Conservation (phyloP, 2,329 filamentous ascomycete genomes). For the Dichotomopilus funicola region DNA sequence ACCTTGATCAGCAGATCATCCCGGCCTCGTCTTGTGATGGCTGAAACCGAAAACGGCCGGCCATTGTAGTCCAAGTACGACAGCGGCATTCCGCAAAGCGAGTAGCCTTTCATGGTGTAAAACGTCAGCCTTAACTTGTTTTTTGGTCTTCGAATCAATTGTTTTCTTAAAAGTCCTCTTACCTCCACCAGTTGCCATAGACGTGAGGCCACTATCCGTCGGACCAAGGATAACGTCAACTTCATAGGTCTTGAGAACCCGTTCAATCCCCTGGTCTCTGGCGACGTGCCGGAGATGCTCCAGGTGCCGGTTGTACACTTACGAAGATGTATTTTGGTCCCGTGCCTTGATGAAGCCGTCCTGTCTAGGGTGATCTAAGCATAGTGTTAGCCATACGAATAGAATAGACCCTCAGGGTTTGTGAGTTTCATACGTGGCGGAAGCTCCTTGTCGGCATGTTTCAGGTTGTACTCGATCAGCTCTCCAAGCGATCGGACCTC, state of each 20-base stretch:
- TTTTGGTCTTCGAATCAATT: neutral
- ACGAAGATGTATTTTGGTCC: neutral
- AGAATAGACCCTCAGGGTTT: neutral
- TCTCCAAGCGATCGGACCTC: neutral
- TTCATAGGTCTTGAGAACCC: neutral
- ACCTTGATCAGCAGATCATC: neutral
- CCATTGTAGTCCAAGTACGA: constrained; percentile 1
- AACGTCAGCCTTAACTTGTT: neutral
- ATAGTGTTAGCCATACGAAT: neutral
- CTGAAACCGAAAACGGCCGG: neutral
- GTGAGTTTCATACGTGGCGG: neutral
- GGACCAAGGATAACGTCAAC: neutral
- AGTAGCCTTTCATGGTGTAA: neutral
- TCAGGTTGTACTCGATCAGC: neutral
- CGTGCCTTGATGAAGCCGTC: neutral
- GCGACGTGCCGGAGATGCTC: neutral
- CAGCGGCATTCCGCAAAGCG: neutral
- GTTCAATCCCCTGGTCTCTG: neutral
- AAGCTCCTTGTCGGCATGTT: neutral
- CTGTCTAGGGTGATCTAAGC: neutral
- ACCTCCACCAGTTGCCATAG: neutral
- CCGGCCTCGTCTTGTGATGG: neutral
- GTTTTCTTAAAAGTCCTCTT: neutral
- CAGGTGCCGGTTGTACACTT: neutral
- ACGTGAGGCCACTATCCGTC: neutral